These are phyloP conservation scores for Cladophialophora psammophila DNA, from an alignment of 2,329 filamentous ascomycete species.

Conservation along the genomic window DNA sequence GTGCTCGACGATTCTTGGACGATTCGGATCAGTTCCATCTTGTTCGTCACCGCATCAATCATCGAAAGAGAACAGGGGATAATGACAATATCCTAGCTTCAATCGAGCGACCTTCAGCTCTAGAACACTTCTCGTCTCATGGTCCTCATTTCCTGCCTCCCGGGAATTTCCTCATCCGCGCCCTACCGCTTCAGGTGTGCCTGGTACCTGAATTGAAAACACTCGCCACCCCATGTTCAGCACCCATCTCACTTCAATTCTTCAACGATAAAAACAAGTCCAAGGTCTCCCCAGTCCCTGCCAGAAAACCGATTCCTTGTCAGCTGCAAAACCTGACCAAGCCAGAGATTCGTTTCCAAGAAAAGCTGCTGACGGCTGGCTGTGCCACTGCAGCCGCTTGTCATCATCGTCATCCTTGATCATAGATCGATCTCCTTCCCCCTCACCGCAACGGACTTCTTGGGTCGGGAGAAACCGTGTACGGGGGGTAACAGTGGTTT, in stretches of 20 bases:
- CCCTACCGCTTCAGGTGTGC: conserved; percentile 8
- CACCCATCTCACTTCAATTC: not conserved
- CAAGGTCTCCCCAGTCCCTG: not conserved
- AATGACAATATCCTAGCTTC: not conserved
- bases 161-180: conserved; percentile 10
- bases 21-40: not conserved
- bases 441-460: conserved; percentile 7
- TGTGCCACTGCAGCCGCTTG: conserved; percentile 14
- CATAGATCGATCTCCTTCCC: conserved; percentile 12
- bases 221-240: not conserved
- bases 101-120: not conserved
- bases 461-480: conserved; percentile 24
- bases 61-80: not conserved
- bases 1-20: not conserved
- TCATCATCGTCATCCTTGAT: not conserved
- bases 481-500: not conserved
- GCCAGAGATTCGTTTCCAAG: conserved; percentile 13
- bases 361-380: conserved; percentile 20
- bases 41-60: not conserved
- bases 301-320: not conserved
- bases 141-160: not conserved
- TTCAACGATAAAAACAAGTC: not conserved
- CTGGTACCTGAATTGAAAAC: conserved; percentile 18
- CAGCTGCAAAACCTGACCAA: conserved; percentile 5
- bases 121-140: conserved; percentile 1